phyloP scores from a whole-genome alignment of 306 rosid genomes.

The Vicia sativa region DNA sequence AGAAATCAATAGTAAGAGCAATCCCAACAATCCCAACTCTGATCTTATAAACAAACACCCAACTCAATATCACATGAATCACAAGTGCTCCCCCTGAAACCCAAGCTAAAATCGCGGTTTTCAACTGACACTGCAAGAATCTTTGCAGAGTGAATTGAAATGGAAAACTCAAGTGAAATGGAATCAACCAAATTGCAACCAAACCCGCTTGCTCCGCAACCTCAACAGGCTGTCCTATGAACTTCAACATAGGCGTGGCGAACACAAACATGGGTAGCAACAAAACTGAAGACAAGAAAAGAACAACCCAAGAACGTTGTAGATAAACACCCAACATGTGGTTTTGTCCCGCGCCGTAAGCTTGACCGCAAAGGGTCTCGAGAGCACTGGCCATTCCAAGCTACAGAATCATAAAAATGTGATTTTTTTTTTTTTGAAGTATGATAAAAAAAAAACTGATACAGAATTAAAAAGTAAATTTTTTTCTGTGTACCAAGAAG shows the following conservation, averaged over 20 bases:
- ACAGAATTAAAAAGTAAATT: not conserved
- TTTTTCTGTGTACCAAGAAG: slow-evolving; percentile 43
- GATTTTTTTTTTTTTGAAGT: not conserved
- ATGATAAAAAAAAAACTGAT: not conserved
- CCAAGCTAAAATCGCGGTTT: slow-evolving; percentile 55
- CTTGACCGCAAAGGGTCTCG: slow-evolving; percentile 78
- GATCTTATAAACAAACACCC: slow-evolving; percentile 55
- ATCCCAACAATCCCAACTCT: slow-evolving; percentile 56
- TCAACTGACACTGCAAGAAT: slow-evolving; percentile 69
- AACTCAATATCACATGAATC: slow-evolving; percentile 53
- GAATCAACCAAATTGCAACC: slow-evolving; percentile 66
- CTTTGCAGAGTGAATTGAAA: slow-evolving; percentile 66
- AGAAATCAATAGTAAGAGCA: slow-evolving; percentile 57
- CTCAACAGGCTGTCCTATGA: slow-evolving; percentile 48
- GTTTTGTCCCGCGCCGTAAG: slow-evolving; percentile 64
- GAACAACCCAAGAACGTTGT: slow-evolving; percentile 75
- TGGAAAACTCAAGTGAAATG: slow-evolving; percentile 67
- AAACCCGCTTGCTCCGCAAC: slow-evolving; percentile 67
- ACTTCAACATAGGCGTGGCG: slow-evolving; percentile 61
- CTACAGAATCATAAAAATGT: slow-evolving; percentile 27
- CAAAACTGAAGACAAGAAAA: slow-evolving; percentile 49
- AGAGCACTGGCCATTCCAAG: slow-evolving; percentile 85
- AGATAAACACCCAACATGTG: slow-evolving; percentile 61
- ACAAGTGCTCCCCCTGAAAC: slow-evolving; percentile 49
- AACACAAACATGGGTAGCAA: slow-evolving; percentile 61